Conservation (phyloP, 1,139 yeast genomes). For the Yamadazyma dendronema region DNA sequence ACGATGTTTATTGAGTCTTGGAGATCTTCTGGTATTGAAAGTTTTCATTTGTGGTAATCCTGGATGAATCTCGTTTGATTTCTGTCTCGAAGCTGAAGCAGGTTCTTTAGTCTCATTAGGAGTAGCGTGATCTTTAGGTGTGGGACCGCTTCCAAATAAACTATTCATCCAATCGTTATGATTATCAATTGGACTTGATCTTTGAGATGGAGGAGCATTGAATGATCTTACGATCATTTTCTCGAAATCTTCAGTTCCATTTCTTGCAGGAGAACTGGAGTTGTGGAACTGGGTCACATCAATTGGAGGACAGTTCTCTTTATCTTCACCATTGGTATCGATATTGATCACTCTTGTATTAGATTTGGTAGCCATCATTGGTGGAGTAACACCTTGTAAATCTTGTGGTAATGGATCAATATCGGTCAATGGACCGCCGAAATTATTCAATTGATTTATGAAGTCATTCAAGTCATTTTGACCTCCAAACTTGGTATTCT, state of each 20-base stretch:
- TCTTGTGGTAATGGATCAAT: constrained; percentile 49
- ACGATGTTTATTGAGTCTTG: constrained; percentile 22
- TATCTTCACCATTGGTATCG: constrained; percentile 40
- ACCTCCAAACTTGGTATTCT: constrained; percentile 24
- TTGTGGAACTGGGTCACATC: constrained; percentile 14
- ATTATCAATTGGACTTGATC: constrained; percentile 28
- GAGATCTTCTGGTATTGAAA: constrained; percentile 25
- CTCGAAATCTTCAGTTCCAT: constrained; percentile 36
- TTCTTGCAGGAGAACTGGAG: constrained; percentile 18
- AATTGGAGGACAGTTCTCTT: constrained; percentile 39
- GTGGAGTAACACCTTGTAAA: constrained; percentile 37
- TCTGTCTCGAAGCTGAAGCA: constrained; percentile 1
- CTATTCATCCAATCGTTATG: constrained; percentile 34
- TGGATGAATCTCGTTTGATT: constrained; percentile 14
- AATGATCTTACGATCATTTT: constrained; percentile 39
- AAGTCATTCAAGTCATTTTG: constrained; percentile 45
- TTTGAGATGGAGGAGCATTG: constrained; percentile 20
- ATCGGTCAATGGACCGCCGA: constrained; percentile 56
- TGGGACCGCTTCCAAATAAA: constrained; percentile 38
- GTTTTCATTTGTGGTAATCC: constrained; percentile 31
- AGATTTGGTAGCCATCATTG: constrained; percentile 49
- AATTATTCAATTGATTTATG: constrained; percentile 46
- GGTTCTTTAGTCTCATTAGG: constrained; percentile 22
- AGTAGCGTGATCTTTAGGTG: constrained; percentile 43
- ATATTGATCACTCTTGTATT: constrained; percentile 46